Evolutionary conservation across 331 rosid genomes (phyloP), one percentile per base, ranked within the genome.

Genomic region (Rhamnella rubrinervis): DNA sequence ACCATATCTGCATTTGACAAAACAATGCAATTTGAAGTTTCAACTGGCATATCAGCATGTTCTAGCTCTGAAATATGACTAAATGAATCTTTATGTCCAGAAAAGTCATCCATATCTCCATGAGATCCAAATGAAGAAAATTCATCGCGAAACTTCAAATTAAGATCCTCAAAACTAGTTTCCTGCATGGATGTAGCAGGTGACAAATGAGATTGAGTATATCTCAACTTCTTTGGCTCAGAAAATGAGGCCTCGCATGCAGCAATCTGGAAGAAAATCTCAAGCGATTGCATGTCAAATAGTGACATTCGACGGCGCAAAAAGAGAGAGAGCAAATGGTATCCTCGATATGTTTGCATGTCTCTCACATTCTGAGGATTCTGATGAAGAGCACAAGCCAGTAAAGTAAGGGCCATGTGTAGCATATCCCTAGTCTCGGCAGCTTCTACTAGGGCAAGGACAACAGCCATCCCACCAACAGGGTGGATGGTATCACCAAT

Each of bases 201-300:
- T 62, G 89, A 87, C 85, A 86, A 73, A 77, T 69, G 74, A 70
- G 73, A 67, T 59, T 64, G 93, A 63, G 73, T 47, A 77, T 71
- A 70, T 74, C 86, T 87, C 78, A 88, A 80, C 83, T 76, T 95
- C 77, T 87, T 95, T 66, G 97, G 99, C 79, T 95, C 99, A 35
- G 93, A 92, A 88, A 95, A 95, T 46, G 99, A 95, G 50, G 99
- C 99, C 86, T 95, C 99, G 63, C 97, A 91, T 39, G 99, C 99
- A 77, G 97, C 99, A 62, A 95, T 91, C 82, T 95, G 96, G 77
- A 92, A 95, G 82, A 95, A 92, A 55, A 92, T 89, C 87, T 95
- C 99, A 63, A 95, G 96, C 26, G 86, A 92, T 59, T 95, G 99
- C 93, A 92, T 91, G 84, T 95, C 99, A 78, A 95, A 95, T 70